Evolutionary conservation across 192 early-diverging fungal genomes (phyloP).

Genomic region (Coemansia sp.): DNA sequence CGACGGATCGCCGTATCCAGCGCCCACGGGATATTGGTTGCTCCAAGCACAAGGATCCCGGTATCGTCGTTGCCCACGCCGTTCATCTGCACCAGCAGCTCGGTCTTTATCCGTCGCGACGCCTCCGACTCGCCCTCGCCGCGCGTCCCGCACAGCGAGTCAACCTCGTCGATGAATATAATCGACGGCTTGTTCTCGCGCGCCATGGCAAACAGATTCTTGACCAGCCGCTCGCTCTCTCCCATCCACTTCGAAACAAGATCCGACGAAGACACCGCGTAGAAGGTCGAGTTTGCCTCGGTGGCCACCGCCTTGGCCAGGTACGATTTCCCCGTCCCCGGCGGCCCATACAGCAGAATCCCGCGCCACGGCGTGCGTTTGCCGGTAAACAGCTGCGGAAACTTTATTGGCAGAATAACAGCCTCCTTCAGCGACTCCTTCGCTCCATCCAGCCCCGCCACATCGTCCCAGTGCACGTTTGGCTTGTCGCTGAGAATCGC

Average conservation of each 20-base stretch:
- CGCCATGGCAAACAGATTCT: constrained; percentile 92
- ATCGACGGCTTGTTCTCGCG: constrained; percentile 91
- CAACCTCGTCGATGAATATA: constrained; percentile 99
- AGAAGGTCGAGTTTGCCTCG: constrained; percentile 94
- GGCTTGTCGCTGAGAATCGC: constrained; percentile 96
- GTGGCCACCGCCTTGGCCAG: constrained; percentile 98
- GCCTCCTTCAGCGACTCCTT: constrained; percentile 98
- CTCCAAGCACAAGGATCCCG: constrained; percentile 93
- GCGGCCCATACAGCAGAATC: constrained; percentile 94
- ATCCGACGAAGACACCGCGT: constrained; percentile 95
- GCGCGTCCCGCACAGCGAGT: constrained; percentile 90
- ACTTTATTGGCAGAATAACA: constrained; percentile 96
- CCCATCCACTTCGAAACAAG: constrained; percentile 99
- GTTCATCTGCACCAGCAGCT: constrained; percentile 99
- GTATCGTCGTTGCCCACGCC: constrained; percentile 95
- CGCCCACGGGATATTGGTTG: constrained; percentile 97
- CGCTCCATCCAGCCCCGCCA: constrained; percentile 92
- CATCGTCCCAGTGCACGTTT: constrained; percentile 95
- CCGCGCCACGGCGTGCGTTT: constrained; percentile 97
- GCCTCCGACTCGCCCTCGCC: constrained; percentile 99
- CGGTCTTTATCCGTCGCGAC: constrained; percentile 93
- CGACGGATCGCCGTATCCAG: constrained; percentile 91
- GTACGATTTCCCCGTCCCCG: constrained; percentile 97
- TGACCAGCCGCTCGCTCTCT: constrained; percentile 92
- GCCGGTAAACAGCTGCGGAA: constrained; percentile 93